A percentile compares a stretch with the other conserved stretches of the same genome.
Evolutionary conservation across 768 basidiomycete species (phyloP).

Genomic region (Sutorius australiensis): DNA sequence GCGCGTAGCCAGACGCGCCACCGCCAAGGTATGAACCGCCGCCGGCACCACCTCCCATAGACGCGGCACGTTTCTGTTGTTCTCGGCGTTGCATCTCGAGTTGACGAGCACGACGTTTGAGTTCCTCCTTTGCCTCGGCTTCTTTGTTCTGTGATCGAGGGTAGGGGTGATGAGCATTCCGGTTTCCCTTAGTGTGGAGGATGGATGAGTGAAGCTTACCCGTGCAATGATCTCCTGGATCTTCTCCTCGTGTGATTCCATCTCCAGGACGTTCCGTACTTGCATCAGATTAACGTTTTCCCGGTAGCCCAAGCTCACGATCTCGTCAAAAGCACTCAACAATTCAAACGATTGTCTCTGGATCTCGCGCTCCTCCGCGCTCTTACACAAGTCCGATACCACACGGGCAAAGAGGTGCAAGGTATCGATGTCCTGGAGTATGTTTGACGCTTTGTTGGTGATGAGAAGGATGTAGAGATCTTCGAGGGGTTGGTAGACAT

Average conservation of each 20-base stretch:
- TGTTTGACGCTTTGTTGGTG: conserved; percentile 99
- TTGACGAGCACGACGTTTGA: conserved; percentile 96
- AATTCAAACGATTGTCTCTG: conserved; percentile 89
- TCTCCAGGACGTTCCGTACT: conserved; percentile 74
- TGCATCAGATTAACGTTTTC: conserved; percentile 78
- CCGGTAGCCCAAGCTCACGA: conserved; percentile 84
- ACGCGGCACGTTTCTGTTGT: conserved; percentile 74
- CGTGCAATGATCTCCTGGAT: conserved; percentile 98
- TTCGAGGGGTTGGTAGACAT: conserved; percentile 94
- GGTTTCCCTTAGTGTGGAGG: no score
- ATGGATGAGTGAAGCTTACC: conserved; percentile 42
- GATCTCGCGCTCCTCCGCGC: conserved; percentile 86
- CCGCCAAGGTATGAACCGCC: conserved; percentile 63
- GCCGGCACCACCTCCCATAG: conserved; percentile 40
- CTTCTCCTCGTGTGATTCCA: conserved; percentile 91
- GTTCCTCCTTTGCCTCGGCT: conserved; percentile 97
- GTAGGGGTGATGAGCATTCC: background rate
- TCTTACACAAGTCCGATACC: conserved; percentile 87
- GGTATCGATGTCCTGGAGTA: conserved; percentile 96
- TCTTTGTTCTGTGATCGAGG: conserved; percentile 80
- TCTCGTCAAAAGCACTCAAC: conserved; percentile 93
- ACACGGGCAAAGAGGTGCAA: conserved; percentile 91
- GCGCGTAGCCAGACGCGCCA: conserved; percentile 64
- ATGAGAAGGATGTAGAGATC: conserved; percentile 96
- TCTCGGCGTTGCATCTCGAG: conserved; percentile 97